Conservation (phyloP, 306 rosid genomes). For the Dryas drummondii region DNA sequence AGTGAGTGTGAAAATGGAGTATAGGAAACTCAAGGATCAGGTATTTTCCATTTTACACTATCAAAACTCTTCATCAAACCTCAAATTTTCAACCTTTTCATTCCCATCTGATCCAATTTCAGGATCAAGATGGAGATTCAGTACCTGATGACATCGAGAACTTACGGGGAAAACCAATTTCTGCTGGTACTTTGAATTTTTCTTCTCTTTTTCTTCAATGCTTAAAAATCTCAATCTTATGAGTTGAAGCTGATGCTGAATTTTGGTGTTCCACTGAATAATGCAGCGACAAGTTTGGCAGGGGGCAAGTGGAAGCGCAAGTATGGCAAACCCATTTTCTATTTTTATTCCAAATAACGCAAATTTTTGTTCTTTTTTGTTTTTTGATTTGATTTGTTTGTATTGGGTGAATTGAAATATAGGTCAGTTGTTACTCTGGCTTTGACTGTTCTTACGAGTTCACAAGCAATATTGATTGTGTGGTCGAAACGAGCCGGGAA, state of each 20-base stretch:
- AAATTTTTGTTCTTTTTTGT: slow-evolving; percentile 6
- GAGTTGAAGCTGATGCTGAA: neutral
- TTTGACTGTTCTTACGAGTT: slow-evolving; percentile 86
- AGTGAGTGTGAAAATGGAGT: slow-evolving; percentile 54
- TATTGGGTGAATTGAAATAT: slow-evolving; percentile 28
- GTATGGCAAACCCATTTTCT: slow-evolving; percentile 21
- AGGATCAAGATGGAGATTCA: slow-evolving; percentile 39
- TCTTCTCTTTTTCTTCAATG: neutral
- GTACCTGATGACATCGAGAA: slow-evolving; percentile 41
- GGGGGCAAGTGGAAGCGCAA: slow-evolving; percentile 57
- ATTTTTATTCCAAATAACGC: neutral
- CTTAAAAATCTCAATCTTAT: neutral
- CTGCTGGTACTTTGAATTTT: slow-evolving; percentile 11
- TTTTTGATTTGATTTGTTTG: slow-evolving; percentile 3
- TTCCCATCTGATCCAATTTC: neutral
- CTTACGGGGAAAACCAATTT: slow-evolving; percentile 35
- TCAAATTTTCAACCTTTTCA: neutral
- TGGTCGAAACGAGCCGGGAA: slow-evolving; percentile 97
- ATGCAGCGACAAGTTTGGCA: slow-evolving; percentile 35
- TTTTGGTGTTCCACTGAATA: slow-evolving; percentile 4
- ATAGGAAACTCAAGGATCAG: slow-evolving; percentile 78
- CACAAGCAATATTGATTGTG: slow-evolving; percentile 91
- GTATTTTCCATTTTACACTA: slow-evolving; percentile 20
- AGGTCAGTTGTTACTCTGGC: slow-evolving; percentile 81
- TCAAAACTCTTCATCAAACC: neutral